Percentiles rank a stretch among this genome's conserved stretches.
Evolutionary conservation across 345 rosid genomes (phyloP).

Genomic region (Linum tenue): DNA sequence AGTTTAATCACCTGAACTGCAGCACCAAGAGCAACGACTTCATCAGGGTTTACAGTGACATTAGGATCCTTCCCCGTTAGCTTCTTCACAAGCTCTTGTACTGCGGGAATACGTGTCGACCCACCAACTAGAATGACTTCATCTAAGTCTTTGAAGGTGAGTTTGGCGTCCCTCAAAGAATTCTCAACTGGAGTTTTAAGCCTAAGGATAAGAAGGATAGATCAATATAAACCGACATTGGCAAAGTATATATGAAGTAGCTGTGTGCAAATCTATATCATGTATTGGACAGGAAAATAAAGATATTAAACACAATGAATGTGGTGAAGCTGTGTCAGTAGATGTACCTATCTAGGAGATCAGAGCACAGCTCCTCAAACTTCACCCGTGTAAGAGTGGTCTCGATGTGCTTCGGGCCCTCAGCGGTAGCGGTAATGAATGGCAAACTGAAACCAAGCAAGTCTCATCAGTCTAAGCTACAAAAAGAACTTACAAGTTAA

Average conservation of each 20-base stretch:
- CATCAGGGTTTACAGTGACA: conserved; percentile 94
- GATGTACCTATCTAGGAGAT: conserved; percentile 72
- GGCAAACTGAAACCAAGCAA: conserved; percentile 53
- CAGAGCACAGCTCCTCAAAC: conserved; percentile 87
- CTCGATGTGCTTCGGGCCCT: conserved; percentile 97
- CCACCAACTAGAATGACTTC: conserved; percentile 99
- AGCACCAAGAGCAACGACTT: conserved; percentile 97
- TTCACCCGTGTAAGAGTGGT: conserved; percentile 83
- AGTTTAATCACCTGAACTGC: conserved; percentile 80
- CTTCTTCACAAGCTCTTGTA: conserved; percentile 85
- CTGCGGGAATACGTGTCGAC: conserved; percentile 95
- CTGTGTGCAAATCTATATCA: too few relatives aligned
- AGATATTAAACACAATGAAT: too few relatives aligned
- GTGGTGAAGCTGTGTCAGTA: neutral
- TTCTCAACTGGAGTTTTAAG: conserved; percentile 81
- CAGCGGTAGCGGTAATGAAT: conserved; percentile 98
- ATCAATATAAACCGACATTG: neutral
- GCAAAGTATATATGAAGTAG: too few relatives aligned
- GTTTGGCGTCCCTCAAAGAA: conserved; percentile 81
- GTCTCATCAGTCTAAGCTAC: neutral
- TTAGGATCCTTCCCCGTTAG: conserved; percentile 93
- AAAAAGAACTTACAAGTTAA: neutral
- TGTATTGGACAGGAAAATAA: too few relatives aligned
- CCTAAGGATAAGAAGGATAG: conserved; percentile 26
- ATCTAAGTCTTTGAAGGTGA: conserved; percentile 73